Percentiles rank a stretch among this genome's conserved stretches.
Evolutionary conservation across 2,329 filamentous ascomycete species (phyloP).

Genomic region (Graphilbum fragrans): DNA sequence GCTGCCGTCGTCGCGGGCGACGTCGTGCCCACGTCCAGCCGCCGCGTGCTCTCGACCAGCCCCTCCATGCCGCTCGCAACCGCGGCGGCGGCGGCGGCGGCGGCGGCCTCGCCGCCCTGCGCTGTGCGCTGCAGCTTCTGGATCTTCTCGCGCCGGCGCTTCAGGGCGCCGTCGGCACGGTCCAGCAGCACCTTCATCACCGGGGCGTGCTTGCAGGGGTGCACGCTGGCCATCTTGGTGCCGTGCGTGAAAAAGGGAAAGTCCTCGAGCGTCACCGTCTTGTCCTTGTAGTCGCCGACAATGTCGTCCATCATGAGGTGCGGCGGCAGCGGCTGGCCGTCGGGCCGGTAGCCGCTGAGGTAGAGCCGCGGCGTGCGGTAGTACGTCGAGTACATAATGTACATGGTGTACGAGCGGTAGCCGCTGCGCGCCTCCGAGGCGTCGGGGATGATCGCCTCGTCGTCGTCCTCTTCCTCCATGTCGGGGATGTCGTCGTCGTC

Average conservation of each 20-base stretch:
- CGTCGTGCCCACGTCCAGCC: neutral
- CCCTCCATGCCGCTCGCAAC: slow-evolving; percentile 26
- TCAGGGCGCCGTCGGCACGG: slow-evolving; percentile 84
- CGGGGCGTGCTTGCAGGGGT: slow-evolving; percentile 92
- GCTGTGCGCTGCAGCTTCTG: slow-evolving; percentile 29
- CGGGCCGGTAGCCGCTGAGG: slow-evolving; percentile 75
- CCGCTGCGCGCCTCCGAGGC: slow-evolving; percentile 36
- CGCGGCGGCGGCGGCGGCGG: slow-evolving; percentile 35
- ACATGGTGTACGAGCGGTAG: slow-evolving; percentile 89
- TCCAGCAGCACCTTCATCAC: slow-evolving; percentile 98
- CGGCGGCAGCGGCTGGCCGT: slow-evolving; percentile 42
- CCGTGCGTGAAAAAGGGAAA: slow-evolving; percentile 88
- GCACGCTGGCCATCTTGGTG: slow-evolving; percentile 92
- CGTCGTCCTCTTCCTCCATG: slow-evolving; percentile 97
- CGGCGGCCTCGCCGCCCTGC: slow-evolving; percentile 28
- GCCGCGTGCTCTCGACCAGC: slow-evolving; percentile 5
- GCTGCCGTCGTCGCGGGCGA: neutral
- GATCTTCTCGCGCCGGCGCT: slow-evolving; percentile 75
- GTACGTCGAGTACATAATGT: slow-evolving; percentile 96
- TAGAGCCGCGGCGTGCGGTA: slow-evolving; percentile 94
- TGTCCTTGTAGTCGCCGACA: slow-evolving; percentile 35
- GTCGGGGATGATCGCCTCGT: slow-evolving; percentile 90
- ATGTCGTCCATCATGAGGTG: slow-evolving; percentile 27
- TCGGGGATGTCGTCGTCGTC: slow-evolving; percentile 82
- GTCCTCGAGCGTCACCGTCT: slow-evolving; percentile 95